Percentiles rank a stretch among this genome's conserved stretches.
These are phyloP conservation scores for Paramecium octaurelia DNA, from an alignment of 73 alveolate genomes.

Conservation along the genomic window DNA sequence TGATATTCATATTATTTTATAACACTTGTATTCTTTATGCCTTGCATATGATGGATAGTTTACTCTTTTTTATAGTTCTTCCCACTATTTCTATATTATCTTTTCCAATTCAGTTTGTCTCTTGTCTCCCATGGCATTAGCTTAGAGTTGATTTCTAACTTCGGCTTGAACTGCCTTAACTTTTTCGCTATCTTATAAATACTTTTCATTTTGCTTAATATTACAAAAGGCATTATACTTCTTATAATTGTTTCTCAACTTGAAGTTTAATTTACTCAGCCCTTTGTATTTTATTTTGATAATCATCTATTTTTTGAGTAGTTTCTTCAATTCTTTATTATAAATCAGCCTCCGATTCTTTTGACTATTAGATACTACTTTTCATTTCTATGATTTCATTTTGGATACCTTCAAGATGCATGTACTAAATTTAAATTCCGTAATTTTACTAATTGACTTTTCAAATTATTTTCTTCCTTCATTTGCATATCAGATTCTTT, in stretches of 20 bases:
- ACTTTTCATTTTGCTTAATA: background rate
- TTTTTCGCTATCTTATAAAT: background rate
- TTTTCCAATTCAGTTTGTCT: constrained; percentile 4
- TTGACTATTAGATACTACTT: background rate
- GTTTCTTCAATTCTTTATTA: constrained; percentile 18
- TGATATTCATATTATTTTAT: background rate
- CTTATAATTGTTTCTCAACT: background rate
- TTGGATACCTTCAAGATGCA: background rate
- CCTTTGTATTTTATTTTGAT: background rate
- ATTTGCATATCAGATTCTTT: background rate
- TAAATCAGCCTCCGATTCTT: background rate
- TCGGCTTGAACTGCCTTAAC: background rate
- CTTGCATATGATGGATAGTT: background rate
- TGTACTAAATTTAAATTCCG: background rate
- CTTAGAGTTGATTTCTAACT: background rate
- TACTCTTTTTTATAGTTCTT: background rate
- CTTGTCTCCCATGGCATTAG: background rate
- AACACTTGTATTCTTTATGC: background rate
- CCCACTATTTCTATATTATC: background rate
- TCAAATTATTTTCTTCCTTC: constrained; percentile 7
- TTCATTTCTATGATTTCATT: background rate
- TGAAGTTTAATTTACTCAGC: background rate
- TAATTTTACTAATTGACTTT: background rate
- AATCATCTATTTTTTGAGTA: background rate
- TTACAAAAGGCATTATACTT: background rate